phyloP scores from a whole-genome alignment of 2,329 filamentous ascomycete species.

The Pyricularia pennisetigena region DNA sequence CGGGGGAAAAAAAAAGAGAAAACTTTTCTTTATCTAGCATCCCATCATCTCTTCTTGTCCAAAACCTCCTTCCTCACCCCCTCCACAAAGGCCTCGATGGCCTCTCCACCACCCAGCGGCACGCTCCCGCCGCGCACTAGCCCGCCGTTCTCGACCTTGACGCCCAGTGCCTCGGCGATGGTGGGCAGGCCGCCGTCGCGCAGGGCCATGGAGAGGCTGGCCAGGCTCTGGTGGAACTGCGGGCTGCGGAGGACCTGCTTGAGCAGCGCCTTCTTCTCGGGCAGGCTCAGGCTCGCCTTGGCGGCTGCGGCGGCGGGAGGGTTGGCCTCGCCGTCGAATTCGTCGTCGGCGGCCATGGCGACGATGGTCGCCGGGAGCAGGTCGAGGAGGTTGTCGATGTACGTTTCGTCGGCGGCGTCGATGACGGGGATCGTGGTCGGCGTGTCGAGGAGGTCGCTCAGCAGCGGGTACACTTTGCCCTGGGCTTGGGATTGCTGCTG shows the following conservation, averaged over 20 bases:
- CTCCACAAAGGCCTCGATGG: slow-evolving; percentile 83
- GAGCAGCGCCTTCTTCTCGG: slow-evolving; percentile 72
- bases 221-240: slow-evolving; percentile 80
- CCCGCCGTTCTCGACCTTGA: slow-evolving; percentile 77
- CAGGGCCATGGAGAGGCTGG: slow-evolving; percentile 77
- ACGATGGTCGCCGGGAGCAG: slow-evolving; percentile 73
- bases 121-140: slow-evolving; percentile 68
- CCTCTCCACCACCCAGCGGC: slow-evolving; percentile 79
- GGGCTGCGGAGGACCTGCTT: slow-evolving; percentile 78
- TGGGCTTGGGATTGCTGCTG: slow-evolving; percentile 25
- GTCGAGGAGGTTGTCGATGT: slow-evolving; percentile 64
- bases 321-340: slow-evolving; percentile 52
- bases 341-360: slow-evolving; percentile 46
- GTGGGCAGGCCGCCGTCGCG: slow-evolving; percentile 85
- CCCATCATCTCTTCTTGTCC: slow-evolving; percentile 28
- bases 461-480: slow-evolving; percentile 65
- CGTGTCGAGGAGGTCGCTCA: slow-evolving; percentile 76
- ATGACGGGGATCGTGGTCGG: slow-evolving; percentile 70
- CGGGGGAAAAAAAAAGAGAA: too few relatives aligned
- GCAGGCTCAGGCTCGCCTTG: slow-evolving; percentile 59
- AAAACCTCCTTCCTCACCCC: slow-evolving; percentile 75
- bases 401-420: slow-evolving; percentile 50
- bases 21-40: too few relatives aligned
- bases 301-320: slow-evolving; percentile 61
- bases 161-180: slow-evolving; percentile 74